Percentiles rank a stretch among this genome's conserved stretches.
Conservation (phyloP, 495 filamentous ascomycete species). For the Penicillium pulvis region DNA sequence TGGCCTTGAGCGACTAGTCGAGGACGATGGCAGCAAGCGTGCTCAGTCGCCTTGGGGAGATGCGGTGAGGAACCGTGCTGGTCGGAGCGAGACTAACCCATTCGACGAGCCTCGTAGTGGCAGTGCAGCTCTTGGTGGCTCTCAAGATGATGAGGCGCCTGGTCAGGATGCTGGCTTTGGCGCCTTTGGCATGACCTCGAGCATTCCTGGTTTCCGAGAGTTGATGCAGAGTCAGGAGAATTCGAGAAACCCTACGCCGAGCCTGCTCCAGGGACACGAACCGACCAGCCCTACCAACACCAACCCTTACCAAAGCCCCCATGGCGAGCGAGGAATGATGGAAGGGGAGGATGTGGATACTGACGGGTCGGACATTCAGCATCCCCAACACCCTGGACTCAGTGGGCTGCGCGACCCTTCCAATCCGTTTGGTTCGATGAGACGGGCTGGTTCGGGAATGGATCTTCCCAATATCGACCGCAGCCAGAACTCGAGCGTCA, state of each 20-base stretch:
- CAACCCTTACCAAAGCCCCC: constrained; percentile 95
- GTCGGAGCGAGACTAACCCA: constrained; percentile 79
- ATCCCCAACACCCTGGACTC: constrained; percentile 57
- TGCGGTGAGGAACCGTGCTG: constrained; percentile 48
- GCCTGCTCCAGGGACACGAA: constrained; percentile 58
- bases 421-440: constrained; percentile 50
- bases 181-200: constrained; percentile 79
- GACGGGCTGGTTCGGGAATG: constrained; percentile 55
- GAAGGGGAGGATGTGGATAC: constrained; percentile 65
- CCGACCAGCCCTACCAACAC: constrained; percentile 91
- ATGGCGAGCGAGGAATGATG: constrained; percentile 63
- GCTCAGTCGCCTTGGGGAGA: constrained; percentile 58
- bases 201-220: constrained; percentile 67
- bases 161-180: constrained; percentile 56
- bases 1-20: constrained; percentile 56
- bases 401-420: constrained; percentile 55
- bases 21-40: constrained; percentile 47
- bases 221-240: constrained; percentile 60
- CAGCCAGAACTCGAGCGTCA: constrained; percentile 85
- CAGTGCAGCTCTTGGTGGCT: constrained; percentile 79
- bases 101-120: constrained; percentile 71
- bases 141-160: constrained; percentile 70
- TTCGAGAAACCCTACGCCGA: constrained; percentile 59
- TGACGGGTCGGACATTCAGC: constrained; percentile 60
- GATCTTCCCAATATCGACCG: constrained; percentile 72